Percentiles rank a stretch among this genome's conserved stretches.
phyloP scores from a whole-genome alignment of 2,329 filamentous ascomycete genomes.

The Hypomyces rosellus region DNA sequence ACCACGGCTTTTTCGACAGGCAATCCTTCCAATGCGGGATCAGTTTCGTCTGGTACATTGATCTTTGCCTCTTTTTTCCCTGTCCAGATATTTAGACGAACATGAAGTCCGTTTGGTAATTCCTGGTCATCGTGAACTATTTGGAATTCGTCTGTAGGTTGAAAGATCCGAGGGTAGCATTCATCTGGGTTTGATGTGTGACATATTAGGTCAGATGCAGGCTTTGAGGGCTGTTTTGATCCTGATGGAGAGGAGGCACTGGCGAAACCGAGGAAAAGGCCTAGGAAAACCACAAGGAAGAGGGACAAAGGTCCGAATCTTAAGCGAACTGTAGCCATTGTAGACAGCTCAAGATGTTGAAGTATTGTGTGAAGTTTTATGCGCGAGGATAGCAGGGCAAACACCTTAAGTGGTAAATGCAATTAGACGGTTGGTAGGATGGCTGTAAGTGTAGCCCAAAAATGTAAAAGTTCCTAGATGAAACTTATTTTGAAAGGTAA shows the following conservation, averaged over 20 bases:
- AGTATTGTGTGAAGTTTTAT: too few relatives aligned
- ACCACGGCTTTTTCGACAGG: conserved; percentile 48
- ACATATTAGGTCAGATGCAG: conserved; percentile 51
- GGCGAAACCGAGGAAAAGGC: conserved; percentile 22
- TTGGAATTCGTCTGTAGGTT: conserved; percentile 60
- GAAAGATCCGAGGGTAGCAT: conserved; percentile 61
- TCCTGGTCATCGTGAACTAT: conserved; percentile 57
- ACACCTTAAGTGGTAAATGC: too few relatives aligned
- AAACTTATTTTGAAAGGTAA: neutral
- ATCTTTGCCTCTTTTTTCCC: conserved; percentile 61
- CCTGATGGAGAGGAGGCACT: conserved; percentile 20
- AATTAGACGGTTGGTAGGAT: too few relatives aligned
- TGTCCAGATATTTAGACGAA: conserved; percentile 58
- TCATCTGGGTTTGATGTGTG: conserved; percentile 53
- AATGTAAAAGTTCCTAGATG: too few relatives aligned
- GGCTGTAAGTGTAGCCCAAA: too few relatives aligned
- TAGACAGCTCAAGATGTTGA: neutral
- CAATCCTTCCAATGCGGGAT: conserved; percentile 42
- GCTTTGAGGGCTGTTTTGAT: conserved; percentile 19
- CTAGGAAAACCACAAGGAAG: conserved; percentile 20
- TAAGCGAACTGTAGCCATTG: neutral
- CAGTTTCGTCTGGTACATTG: conserved; percentile 50
- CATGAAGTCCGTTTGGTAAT: conserved; percentile 57
- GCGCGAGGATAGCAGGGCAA: too few relatives aligned
- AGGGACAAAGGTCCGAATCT: conserved; percentile 11